phyloP scores from a whole-genome alignment of 768 basidiomycete genomes.

The Kwoniella europaea region DNA sequence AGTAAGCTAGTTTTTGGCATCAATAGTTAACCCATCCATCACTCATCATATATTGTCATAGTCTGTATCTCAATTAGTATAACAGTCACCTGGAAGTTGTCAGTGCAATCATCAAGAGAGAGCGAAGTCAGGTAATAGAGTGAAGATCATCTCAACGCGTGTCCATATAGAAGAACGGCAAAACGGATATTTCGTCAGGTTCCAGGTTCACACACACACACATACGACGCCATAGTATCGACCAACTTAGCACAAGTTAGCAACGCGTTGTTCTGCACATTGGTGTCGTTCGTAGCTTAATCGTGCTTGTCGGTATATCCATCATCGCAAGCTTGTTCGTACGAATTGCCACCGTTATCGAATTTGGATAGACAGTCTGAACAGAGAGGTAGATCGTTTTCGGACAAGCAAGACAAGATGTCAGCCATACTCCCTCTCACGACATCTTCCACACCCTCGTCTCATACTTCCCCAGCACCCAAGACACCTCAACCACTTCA shows the following conservation, averaged over 20 bases:
- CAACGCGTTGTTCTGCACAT: not conserved
- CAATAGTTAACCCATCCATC: not conserved
- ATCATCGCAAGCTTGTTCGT: no score
- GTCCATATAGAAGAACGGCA: no score
- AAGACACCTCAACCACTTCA: conserved; percentile 2
- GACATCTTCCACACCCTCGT: not conserved
- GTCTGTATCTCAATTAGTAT: no score
- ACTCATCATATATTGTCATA: no score
- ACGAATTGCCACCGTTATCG: not conserved
- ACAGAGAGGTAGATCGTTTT: no score
- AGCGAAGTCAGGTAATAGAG: no score
- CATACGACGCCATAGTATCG: not conserved
- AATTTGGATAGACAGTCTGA: not conserved
- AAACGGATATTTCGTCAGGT: no score
- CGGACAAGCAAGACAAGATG: not conserved
- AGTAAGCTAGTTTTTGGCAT: not conserved
- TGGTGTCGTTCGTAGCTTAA: no score
- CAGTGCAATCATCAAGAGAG: no score
- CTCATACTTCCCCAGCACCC: not conserved
- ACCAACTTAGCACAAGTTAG: not conserved
- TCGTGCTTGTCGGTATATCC: no score
- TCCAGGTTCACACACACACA: not conserved
- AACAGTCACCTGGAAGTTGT: no score
- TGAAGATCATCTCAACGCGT: no score
- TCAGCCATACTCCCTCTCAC: not conserved